phyloP scores from a whole-genome alignment of 352 stramenopile genomes.

The Globisporangium perplexum region DNA sequence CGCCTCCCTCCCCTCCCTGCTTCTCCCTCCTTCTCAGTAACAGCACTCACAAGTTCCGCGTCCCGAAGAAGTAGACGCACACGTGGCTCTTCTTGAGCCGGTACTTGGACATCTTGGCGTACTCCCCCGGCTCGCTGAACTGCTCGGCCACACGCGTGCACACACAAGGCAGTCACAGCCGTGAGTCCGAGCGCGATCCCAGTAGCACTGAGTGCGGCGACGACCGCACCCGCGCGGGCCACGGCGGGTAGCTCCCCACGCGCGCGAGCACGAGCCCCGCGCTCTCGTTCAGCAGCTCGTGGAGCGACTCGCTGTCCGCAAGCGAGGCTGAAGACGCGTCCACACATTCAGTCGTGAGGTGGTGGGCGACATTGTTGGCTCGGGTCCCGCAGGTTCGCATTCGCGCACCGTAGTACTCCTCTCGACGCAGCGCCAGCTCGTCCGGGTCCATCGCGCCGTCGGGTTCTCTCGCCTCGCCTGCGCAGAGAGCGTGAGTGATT shows the following conservation, averaged over 20 bases:
- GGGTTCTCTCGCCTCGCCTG: neutral
- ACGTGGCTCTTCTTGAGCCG: conserved; percentile 68
- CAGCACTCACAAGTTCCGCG: conserved; percentile 76
- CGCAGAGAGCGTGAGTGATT: neutral
- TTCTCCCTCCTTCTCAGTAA: too few species aligned
- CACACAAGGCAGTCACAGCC: conserved; percentile 3
- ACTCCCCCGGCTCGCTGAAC: conserved; percentile 81
- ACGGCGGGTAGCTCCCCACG: conserved; percentile 75
- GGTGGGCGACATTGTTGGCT: neutral
- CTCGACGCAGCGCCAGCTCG: conserved; percentile 36
- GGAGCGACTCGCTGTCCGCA: conserved; percentile 49
- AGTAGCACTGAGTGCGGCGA: too few species aligned
- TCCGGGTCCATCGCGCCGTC: conserved; percentile 21
- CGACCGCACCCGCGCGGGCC: conserved; percentile 74
- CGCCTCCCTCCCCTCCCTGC: neutral
- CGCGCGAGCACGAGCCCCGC: conserved; percentile 73
- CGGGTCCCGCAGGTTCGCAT: neutral
- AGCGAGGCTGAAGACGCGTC: conserved; percentile 41
- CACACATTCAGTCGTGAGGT: neutral
- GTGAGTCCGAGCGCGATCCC: neutral
- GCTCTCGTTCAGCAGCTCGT: conserved; percentile 67
- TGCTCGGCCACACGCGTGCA: conserved; percentile 14
- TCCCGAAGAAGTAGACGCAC: conserved; percentile 86
- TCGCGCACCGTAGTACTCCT: conserved; percentile 46
- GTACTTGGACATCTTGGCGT: conserved; percentile 72